phyloP scores from a whole-genome alignment of 805 yeast genomes.

The Pichia insulana region DNA sequence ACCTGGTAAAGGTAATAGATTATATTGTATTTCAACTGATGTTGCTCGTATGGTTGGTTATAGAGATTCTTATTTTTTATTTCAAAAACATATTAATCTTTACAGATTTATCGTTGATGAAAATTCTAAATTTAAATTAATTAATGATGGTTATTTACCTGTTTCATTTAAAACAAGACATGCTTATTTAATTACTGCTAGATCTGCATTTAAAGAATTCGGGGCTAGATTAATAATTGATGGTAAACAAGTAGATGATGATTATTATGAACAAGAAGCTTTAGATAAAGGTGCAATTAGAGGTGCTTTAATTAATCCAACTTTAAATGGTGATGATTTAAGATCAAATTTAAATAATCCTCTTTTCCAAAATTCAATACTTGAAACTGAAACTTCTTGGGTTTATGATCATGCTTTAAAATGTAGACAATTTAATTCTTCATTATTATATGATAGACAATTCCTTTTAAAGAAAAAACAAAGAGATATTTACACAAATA shows the following conservation, averaged over 20 bases:
- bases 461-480: conserved; percentile 39
- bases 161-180: conserved; percentile 85
- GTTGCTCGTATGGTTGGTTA: conserved; percentile 94
- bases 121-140: conserved; percentile 74
- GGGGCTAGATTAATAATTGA: conserved; percentile 77
- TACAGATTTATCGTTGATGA: conserved; percentile 67
- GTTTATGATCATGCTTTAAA: conserved; percentile 77
- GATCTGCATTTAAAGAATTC: conserved; percentile 82
- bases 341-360: conserved; percentile 7
- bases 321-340: conserved; percentile 20
- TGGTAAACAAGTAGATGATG: conserved; percentile 78
- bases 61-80: conserved; percentile 81
- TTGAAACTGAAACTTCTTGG: conserved; percentile 39
- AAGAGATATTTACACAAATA: conserved; percentile 81
- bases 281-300: conserved; percentile 51
- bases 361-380: conserved; percentile 4
- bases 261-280: conserved; percentile 68
- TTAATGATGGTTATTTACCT: conserved; percentile 74
- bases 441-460: conserved; percentile 48
- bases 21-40: conserved; percentile 89
- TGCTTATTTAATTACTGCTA: conserved; percentile 84
- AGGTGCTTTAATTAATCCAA: conserved; percentile 41
- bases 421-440: conserved; percentile 61
- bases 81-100: conserved; percentile 74
- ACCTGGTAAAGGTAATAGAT: conserved; percentile 54